phyloP scores from a whole-genome alignment of 371 early-diverging fungal species.

The Mortierella sp. region DNA sequence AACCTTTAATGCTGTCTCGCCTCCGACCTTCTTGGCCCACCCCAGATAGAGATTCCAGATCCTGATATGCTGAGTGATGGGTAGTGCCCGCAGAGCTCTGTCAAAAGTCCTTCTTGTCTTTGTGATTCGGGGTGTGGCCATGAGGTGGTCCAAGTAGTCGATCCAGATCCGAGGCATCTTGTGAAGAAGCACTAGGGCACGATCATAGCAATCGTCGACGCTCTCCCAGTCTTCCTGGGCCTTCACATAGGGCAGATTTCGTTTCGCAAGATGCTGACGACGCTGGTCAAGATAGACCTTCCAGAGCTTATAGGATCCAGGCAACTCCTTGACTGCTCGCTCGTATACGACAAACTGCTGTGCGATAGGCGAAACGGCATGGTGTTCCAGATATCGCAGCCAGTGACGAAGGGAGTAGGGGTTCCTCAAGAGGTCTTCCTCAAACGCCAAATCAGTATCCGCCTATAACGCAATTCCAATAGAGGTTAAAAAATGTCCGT shows the following conservation, averaged over 20 bases:
- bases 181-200: slow-evolving; percentile 88
- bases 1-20: slow-evolving; percentile 85
- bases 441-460: slow-evolving; percentile 83
- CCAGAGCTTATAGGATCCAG: slow-evolving; percentile 97
- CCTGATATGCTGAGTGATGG: slow-evolving; percentile 92
- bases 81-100: slow-evolving; percentile 88
- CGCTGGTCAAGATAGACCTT: slow-evolving; percentile 88
- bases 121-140: slow-evolving; percentile 79
- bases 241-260: slow-evolving; percentile 60
- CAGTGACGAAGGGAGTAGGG: slow-evolving; percentile 87
- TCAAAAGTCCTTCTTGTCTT: slow-evolving; percentile 89
- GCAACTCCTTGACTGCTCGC: slow-evolving; percentile 87
- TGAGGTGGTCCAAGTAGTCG: slow-evolving; percentile 78
- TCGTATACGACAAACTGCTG: slow-evolving; percentile 81
- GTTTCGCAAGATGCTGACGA: slow-evolving; percentile 60
- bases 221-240: slow-evolving; percentile 69
- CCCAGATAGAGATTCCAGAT: slow-evolving; percentile 90
- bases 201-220: slow-evolving; percentile 84
- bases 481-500: no score
- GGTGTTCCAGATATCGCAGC: slow-evolving; percentile 93
- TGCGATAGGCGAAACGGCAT: slow-evolving; percentile 62
- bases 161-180: slow-evolving; percentile 93
- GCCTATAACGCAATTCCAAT: no score
- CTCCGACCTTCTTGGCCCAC: slow-evolving; percentile 84
- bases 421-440: slow-evolving; percentile 90